Conservation (phyloP, 345 rosid genomes). For the Ricinus communis region DNA sequence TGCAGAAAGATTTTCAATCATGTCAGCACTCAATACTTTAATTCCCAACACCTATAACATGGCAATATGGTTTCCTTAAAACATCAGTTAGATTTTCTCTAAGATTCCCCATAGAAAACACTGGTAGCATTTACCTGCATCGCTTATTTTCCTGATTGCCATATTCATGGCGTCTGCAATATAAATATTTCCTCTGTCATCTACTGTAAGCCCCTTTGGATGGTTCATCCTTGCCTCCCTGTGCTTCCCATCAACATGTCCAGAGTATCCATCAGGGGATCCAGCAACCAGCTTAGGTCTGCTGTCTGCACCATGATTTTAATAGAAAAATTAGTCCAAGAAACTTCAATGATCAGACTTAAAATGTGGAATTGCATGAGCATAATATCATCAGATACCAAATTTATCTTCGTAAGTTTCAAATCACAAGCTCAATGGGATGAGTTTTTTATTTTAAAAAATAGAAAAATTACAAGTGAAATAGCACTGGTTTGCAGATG, state of each 20-base stretch:
- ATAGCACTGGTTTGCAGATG: not conserved
- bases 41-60: not conserved
- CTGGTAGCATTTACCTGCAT: constrained; percentile 49
- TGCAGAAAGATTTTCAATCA: constrained; percentile 30
- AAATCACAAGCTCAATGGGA: not conserved
- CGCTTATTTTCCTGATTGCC: constrained; percentile 93
- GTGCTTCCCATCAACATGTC: constrained; percentile 84
- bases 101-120: not conserved
- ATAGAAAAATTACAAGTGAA: not conserved
- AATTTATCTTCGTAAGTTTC: not conserved
- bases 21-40: constrained; percentile 12
- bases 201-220: constrained; percentile 87
- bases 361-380: not conserved
- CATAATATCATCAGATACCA: not conserved
- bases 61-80: not conserved
- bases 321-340: not conserved
- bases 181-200: constrained; percentile 89
- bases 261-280: constrained; percentile 76
- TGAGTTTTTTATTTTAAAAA: not conserved
- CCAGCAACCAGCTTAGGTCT: constrained; percentile 89
- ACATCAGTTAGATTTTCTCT: not conserved
- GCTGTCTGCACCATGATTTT: constrained; percentile 47
- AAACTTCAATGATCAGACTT: not conserved
- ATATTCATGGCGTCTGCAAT: constrained; percentile 81
- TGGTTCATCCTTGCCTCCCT: constrained; percentile 89